Base-by-base conservation (phyloP, 129 eudicot genomes). In the Flaveria linearis region DNA sequence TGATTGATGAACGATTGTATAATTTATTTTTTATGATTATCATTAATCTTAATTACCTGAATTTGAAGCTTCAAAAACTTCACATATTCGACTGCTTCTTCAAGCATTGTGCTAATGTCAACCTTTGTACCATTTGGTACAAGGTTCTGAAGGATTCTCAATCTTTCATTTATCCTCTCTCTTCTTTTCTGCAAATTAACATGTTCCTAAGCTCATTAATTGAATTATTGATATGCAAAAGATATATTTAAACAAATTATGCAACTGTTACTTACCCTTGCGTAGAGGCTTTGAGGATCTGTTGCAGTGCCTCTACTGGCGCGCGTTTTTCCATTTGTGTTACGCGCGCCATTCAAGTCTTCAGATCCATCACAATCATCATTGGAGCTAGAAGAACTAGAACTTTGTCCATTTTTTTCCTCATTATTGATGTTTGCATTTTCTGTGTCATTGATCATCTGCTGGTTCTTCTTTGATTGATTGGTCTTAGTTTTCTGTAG, bases 51-150 rank as follows among this genome's bases (percentile, higher is more conserved):
- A 61, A 13, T 58, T 85, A 91, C 98, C 96, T 91, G 86, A 72
- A 94, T 91, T 80, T 94, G 98, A 56, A 88, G 97, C 93, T 89
- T 93, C 84, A 94, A 79, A 58, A 94, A 94, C 88, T 94, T 94
- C 16, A 94, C 98, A 83, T 94, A 94, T 26, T 87, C 91, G 0
- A 91, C 97, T 20, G 98, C 98, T 78, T 94, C 98, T 86, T 94
- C 98, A 53, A 94, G 97, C 97, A 91, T 91, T 79, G 98, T 91
- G 88, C 97, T 91, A 77, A 94, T 91, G 77, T 91, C 97, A 80
- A 94, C 97, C 91, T 94, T 94, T 47, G 99, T 91, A 73, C 99
- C 99, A 86, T 94, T 94, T 4, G 99, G 99, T 26, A 94, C 91
- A 80, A 94, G 96, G 64, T 80, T 87, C 71, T 91, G 99, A 71